Percentiles rank a stretch among this genome's conserved stretches.
Evolutionary conservation across 2,329 filamentous ascomycete species (phyloP).

Genomic region (Graphilbum ipis-grandicollis): DNA sequence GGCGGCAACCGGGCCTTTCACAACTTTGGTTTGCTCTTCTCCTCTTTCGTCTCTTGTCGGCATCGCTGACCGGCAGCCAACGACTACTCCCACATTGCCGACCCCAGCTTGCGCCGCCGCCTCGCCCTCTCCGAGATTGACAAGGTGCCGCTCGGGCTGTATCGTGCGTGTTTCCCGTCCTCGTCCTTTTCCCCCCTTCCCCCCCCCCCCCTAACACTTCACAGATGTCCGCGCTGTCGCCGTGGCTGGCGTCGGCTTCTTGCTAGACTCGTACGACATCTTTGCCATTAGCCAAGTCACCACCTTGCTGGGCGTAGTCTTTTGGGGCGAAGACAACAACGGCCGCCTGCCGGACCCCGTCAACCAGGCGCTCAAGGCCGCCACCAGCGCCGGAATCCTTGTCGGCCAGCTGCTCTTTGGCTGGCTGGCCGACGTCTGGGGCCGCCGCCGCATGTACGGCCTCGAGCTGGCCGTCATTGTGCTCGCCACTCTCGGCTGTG

Average conservation of each 20-base stretch:
- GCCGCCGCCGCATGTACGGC: constrained; percentile 69
- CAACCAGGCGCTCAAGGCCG: constrained; percentile 64
- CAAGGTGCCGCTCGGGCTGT: constrained; percentile 60
- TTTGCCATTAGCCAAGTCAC: constrained; percentile 66
- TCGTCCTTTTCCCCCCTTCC: neutral
- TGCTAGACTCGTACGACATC: constrained; percentile 67
- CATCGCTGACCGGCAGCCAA: constrained; percentile 10
- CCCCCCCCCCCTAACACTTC: constrained; percentile 1
- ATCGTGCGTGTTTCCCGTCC: constrained; percentile 28
- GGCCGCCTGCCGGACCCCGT: constrained; percentile 44
- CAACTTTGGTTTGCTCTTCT: constrained; percentile 43
- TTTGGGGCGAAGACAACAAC: constrained; percentile 39
- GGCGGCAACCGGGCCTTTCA: constrained; percentile 55
- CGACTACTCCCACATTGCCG: constrained; percentile 38
- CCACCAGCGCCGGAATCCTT: constrained; percentile 63
- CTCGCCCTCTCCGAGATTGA: constrained; percentile 66
- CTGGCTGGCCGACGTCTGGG: constrained; percentile 56
- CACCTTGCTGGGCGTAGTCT: constrained; percentile 57
- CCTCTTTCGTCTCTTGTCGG: no score
- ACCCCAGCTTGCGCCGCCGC: constrained; percentile 61
- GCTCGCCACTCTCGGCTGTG: constrained; percentile 49
- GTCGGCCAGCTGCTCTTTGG: constrained; percentile 65
- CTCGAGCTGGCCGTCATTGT: constrained; percentile 59
- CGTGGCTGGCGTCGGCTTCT: constrained; percentile 69
- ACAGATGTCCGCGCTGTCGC: constrained; percentile 52